Base-by-base conservation (phyloP, 2,329 filamentous ascomycete genomes). In the Fusarium nodosum region DNA sequence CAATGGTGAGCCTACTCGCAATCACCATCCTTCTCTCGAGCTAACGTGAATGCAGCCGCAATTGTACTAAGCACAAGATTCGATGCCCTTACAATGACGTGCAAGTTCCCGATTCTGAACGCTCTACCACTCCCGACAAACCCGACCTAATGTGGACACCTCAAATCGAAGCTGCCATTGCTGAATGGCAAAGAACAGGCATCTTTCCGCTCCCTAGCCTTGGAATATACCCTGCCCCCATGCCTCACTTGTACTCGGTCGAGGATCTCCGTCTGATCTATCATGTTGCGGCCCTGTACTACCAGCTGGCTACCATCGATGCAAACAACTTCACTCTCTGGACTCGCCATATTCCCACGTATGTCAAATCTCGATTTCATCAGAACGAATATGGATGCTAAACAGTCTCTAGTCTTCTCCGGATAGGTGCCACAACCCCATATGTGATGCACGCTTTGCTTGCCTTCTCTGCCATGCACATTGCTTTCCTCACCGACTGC, bases 41-140 rank as follows among this genome's bases (percentile, higher is more conserved):
- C 59, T 70, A 56, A 72, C 48, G n/a, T 78, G 66, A 56, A 36
- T 57, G 44, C 76, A 97, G 94, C 84, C 93, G 93, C 77, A 99
- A 99, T 82, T 99, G 96, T 82, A 97, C 95, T 66, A 99, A 98
- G 83, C 96, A 99, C 83, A 97, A 97, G 83, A 96, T 97, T 75
- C 92, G 94, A 76, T 99, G 96, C 82, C 96, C 97, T 75, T 99
- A 98, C 84, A 97, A 97, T 86, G 94, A 98, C 78, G 90, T 90
- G 77, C 88, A 92, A 50, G 85, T 88, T 46, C 74, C 78, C 56
- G 90, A 92, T 71, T 84, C 88, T 72, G 86, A 89, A 72, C 84
- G 88, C 71, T 85, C 87, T 51, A 85, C 87, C 38, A 83, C 84
- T 42, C 88, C 87, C 69, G 88, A 89, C 68, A 89, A 87, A 80